Base-by-base conservation (phyloP, 768 basidiomycete genomes). In the Collybia sordida region DNA sequence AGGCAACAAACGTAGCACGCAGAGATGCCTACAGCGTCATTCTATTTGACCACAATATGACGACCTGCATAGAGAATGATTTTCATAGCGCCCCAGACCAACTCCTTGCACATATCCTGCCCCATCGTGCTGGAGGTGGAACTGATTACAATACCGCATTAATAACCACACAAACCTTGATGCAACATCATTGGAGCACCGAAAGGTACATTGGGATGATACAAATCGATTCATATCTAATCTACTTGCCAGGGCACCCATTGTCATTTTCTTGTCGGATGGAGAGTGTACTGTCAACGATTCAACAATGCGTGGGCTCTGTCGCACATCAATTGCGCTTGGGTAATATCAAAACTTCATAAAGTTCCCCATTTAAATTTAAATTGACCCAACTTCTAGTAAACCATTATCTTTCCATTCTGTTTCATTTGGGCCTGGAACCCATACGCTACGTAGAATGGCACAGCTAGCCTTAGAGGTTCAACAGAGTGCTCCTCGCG, bases 1-100 rank as follows among this genome's bases (percentile, higher is more conserved):
- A 44, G 14, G 41, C 58, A 4, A 63, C 64, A 38, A n/a, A n/a
- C n/a, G 61, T 46, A 6, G 59, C 59, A 12, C 72, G 79, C 21
- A 64, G 72, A 24, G 84, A 85, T 51, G 69, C 83, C 1, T 86
- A 85, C 52, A 82, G 78, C 5, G 68, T 85, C 42, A 47, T 82
- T 17, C 54, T 81, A 15, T 84, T 84, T 53, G 53, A 75, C 38
- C 24, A 60, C 8, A 4, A 1, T 0, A 42, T 64, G 0, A 23
- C 34, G 12, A 51, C 36, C 4, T 63, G 61, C 2, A 47, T 81
- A 23, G 53, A 57, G 31, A 79, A 84, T 47, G 80, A 85, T 50
- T 75, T 77, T 37, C 50, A 60, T 1, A 73, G 74, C 41, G 61
- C 72, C 1, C 74, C 82, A 0, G 70, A 78, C 14, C 55, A 75